phyloP scores from a whole-genome alignment of 78 protist genomes.

The Emiliania huxleyi region DNA sequence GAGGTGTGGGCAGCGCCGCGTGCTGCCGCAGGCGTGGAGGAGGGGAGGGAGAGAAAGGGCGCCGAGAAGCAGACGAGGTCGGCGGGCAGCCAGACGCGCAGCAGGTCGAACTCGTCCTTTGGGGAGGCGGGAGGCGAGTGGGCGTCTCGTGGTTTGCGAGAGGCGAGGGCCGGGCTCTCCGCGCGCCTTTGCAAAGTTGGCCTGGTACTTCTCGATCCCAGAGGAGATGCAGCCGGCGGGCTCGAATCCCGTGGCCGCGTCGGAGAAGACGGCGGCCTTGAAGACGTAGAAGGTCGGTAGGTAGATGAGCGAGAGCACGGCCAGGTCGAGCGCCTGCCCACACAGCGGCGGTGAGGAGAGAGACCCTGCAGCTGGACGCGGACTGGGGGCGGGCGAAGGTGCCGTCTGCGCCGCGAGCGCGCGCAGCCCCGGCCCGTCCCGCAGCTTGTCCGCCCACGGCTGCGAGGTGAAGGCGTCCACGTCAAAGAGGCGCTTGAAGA shows the following conservation, averaged over 20 bases:
- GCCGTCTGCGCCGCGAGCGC: background rate
- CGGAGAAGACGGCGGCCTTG: background rate
- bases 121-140: too few relatives aligned
- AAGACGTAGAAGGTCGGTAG: conserved; percentile 3
- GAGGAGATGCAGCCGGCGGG: background rate
- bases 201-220: background rate
- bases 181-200: background rate
- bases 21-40: too few relatives aligned
- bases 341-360: too few relatives aligned
- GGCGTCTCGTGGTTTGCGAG: background rate
- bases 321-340: background rate
- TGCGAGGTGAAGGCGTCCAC: background rate
- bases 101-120: background rate
- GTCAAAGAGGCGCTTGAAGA: background rate
- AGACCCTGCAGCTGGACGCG: too few relatives aligned
- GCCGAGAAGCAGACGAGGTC: background rate
- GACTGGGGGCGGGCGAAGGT: too few relatives aligned
- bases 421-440: background rate
- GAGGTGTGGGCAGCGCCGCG: too few relatives aligned
- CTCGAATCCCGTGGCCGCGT: background rate
- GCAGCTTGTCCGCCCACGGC: background rate
- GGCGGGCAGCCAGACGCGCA: conserved; percentile 7
- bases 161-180: too few relatives aligned
- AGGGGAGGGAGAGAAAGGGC: too few relatives aligned
- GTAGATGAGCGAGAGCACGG: background rate